These are phyloP conservation scores for Blastomyces emzantsi DNA, from an alignment of 2,329 filamentous ascomycete genomes.

Conservation along the genomic window DNA sequence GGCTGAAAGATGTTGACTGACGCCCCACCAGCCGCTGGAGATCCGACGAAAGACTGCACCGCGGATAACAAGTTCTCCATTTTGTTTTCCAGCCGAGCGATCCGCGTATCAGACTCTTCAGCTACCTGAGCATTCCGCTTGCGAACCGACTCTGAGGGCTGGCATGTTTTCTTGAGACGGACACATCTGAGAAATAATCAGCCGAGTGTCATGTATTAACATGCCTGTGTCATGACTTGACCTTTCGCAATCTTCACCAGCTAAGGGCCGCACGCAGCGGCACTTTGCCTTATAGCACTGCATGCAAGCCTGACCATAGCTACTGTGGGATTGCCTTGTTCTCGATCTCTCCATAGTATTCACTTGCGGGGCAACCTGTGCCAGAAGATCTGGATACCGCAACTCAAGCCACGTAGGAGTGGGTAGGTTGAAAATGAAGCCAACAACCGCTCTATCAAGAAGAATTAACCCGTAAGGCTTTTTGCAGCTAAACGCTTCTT, in stretches of 20 bases:
- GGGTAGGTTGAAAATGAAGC: neutral
- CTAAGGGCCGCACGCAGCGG: slow-evolving; percentile 21
- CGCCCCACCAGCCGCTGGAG: neutral
- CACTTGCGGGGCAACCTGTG: neutral
- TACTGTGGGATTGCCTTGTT: slow-evolving; percentile 10
- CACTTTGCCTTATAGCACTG: slow-evolving; percentile 28
- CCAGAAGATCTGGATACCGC: neutral
- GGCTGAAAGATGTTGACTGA: neutral
- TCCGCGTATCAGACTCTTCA: slow-evolving; percentile 25
- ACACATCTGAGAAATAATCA: slow-evolving; percentile 23
- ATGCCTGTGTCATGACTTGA: slow-evolving; percentile 7
- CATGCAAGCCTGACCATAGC: slow-evolving; percentile 24
- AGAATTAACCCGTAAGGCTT: neutral
- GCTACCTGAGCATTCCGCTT: slow-evolving; percentile 22
- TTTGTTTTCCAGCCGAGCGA: slow-evolving; percentile 30
- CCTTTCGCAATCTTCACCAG: slow-evolving; percentile 22
- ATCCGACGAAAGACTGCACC: neutral
- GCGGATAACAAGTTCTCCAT: slow-evolving; percentile 18
- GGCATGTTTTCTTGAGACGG: slow-evolving; percentile 30
- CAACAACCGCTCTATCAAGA: neutral
- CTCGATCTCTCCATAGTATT: neutral
- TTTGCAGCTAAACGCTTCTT: neutral
- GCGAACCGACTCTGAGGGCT: slow-evolving; percentile 29
- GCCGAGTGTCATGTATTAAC: slow-evolving; percentile 1
- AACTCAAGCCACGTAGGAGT: neutral